Evolutionary conservation across 768 basidiomycete species (phyloP), one percentile per base, ranked within the genome.

Genomic region (Solioccasus polychromus): DNA sequence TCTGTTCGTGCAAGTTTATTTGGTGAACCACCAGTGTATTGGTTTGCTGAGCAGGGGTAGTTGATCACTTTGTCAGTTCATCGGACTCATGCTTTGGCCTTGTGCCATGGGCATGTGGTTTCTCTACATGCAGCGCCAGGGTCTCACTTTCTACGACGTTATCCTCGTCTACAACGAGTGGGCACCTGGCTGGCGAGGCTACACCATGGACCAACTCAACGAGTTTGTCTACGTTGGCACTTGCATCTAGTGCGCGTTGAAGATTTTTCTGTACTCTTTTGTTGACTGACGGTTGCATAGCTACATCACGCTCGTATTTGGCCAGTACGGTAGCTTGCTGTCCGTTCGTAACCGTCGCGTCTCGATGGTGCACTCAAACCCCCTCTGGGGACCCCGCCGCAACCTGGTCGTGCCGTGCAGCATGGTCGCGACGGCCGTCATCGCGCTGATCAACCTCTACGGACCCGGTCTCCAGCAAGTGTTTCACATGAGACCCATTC

Each of bases 1-100:
- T 45, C 61, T 77, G 39, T 69, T 78, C 52, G 45, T 71, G n/a
- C 76, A 77, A 42, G 71, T 73, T 2, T 77, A 76, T 47, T 55
- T 71, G 44, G 73, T 75, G 51, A 45, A 67, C 42, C 47, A 59
- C 30, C 28, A 44, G 12, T n/a, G n/a, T 22, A 12, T 19, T 15
- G 19, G 19, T 31, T 9, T 5, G 31, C 17, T 20, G 22, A 32
- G 12, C 35, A 29, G 11, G 32, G 18, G 8, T 3, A 39, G 50
- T 55, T 37, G 42, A 17, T 42, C 39, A 32, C 24, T 30, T 15
- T n/a, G 20, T 19, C 32, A 72, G 68, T 70, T 74, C 51, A 69
- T 68, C 18, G 72, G 72, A 3, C 56, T 73, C 18, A 70, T 73
- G 70, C 51, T 73, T 43, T 73, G 72, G 72, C 71, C 68, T 1